phyloP scores from a whole-genome alignment of 2,329 filamentous ascomycete genomes.

The Lecanoromycetidae sp. region DNA sequence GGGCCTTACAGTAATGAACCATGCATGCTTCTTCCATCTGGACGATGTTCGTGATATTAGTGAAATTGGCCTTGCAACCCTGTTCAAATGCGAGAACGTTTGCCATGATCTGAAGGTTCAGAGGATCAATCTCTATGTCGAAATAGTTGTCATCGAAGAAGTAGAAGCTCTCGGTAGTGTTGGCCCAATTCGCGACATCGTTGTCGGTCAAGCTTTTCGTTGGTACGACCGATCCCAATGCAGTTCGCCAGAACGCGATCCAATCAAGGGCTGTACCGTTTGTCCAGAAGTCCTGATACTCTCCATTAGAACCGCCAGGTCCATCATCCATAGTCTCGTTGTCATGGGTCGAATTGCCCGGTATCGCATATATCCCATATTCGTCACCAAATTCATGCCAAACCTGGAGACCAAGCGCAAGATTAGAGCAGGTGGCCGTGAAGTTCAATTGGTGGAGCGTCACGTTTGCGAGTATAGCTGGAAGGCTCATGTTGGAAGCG shows the following conservation, averaged over 20 bases:
- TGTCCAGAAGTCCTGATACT: not conserved
- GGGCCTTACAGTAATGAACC: slow-evolving; percentile 1
- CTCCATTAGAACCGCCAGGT: not conserved
- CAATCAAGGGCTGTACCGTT: not conserved
- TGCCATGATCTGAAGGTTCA: not conserved
- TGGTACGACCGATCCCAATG: not conserved
- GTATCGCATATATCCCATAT: not conserved
- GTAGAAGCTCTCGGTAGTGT: not conserved
- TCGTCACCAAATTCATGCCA: not conserved
- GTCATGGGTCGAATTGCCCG: not conserved
- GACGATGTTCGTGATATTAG: not conserved
- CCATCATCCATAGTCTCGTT: not conserved
- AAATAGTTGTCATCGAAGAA: slow-evolving; percentile 1
- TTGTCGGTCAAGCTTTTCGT: not conserved
- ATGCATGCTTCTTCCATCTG: not conserved
- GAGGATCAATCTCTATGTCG: not conserved
- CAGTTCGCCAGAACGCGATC: not conserved
- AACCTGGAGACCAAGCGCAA: not conserved
- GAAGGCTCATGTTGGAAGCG: not conserved
- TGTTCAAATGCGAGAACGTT: not conserved
- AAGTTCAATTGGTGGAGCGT: not conserved
- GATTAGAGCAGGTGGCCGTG: slow-evolving; percentile 1
- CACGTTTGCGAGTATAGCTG: not conserved
- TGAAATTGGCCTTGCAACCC: not conserved
- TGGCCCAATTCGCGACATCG: not conserved